phyloP scores from a whole-genome alignment of 2,329 filamentous ascomycete genomes.

The Fusarium sp. region DNA sequence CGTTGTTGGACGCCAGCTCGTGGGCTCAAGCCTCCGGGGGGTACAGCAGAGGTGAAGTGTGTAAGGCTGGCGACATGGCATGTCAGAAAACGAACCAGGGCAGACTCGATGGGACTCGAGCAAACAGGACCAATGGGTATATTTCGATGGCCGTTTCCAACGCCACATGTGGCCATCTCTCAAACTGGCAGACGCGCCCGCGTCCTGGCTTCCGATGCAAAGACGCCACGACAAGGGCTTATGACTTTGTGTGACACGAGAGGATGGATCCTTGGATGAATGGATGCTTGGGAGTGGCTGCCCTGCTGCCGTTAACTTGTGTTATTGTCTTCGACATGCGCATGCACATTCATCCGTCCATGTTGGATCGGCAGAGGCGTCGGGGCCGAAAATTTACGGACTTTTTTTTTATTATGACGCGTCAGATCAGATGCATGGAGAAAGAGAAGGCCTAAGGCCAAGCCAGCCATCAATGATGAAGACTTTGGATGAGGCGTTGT shows the following conservation, averaged over 20 bases:
- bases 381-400: constrained; percentile 35
- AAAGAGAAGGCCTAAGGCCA: not conserved
- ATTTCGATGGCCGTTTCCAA: constrained; percentile 1
- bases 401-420: constrained; percentile 2
- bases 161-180: not conserved
- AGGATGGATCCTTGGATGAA: not conserved
- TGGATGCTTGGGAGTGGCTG: constrained; percentile 17
- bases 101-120: not conserved
- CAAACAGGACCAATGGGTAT: not conserved
- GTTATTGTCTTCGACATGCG: not conserved
- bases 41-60: constrained; percentile 4
- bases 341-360: not conserved
- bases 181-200: constrained; percentile 5
- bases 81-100: not conserved
- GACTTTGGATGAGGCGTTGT: not conserved
- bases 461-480: not conserved
- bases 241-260: constrained; percentile 21
- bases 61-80: constrained; percentile 18
- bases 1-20: constrained; percentile 3
- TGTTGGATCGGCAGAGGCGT: not conserved
- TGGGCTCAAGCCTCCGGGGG: not conserved
- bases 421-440: not conserved
- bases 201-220: constrained; percentile 13
- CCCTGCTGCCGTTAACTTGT: constrained; percentile 1
- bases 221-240: constrained; percentile 25